Percentiles rank a stretch among this genome's conserved stretches.
phyloP scores from a whole-genome alignment of 768 basidiomycete species.

The Fibroporia radiculosa region DNA sequence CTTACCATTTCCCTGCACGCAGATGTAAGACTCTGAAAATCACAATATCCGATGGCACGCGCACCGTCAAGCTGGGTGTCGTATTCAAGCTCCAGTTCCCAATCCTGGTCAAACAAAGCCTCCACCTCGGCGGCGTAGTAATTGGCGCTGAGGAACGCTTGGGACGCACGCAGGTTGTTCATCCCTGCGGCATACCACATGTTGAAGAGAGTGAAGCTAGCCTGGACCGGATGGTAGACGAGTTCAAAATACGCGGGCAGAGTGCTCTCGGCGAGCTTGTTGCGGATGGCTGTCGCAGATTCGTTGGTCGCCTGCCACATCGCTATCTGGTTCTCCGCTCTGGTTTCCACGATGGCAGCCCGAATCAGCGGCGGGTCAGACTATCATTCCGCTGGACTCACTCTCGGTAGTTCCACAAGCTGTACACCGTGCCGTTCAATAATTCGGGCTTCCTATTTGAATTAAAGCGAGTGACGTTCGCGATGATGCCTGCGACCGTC shows the following conservation, averaged over 20 bases:
- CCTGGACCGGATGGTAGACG: conserved; percentile 58
- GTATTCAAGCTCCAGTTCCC: conserved; percentile 52
- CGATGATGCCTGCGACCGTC: conserved; percentile 44
- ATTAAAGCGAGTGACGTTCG: conserved; percentile 48
- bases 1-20: conserved; percentile 52
- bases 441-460: conserved; percentile 61
- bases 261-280: conserved; percentile 36
- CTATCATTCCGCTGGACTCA: too few relatives aligned
- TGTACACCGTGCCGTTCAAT: conserved; percentile 52
- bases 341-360: too few relatives aligned
- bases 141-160: conserved; percentile 58
- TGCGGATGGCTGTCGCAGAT: conserved; percentile 47
- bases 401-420: conserved; percentile 63
- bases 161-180: conserved; percentile 55
- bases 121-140: conserved; percentile 46
- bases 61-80: conserved; percentile 47
- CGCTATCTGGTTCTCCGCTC: conserved; percentile 49
- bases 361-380: too few relatives aligned
- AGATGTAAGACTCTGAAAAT: not conserved
- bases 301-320: conserved; percentile 42
- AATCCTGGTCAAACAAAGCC: conserved; percentile 52
- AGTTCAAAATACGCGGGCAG: conserved; percentile 64
- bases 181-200: conserved; percentile 53
- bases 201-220: conserved; percentile 47
- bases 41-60: conserved; percentile 10